Conservation (phyloP, 441 rosid species). For the Mallotus japonicus region DNA sequence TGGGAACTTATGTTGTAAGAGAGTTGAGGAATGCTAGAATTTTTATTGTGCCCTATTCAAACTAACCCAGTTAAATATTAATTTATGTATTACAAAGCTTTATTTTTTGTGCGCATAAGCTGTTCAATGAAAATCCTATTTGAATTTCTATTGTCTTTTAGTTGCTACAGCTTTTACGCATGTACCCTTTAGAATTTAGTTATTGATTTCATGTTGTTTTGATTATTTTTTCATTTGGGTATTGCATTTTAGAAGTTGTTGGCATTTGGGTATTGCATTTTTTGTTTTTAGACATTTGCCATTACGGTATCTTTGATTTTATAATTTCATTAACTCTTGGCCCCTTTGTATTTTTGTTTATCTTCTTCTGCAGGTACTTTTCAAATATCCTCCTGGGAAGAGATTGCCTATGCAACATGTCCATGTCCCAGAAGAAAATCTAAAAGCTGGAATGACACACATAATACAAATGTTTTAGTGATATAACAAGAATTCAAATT, state of each 20-base stretch:
- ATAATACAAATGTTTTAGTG: too few species aligned
- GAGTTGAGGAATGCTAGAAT: slow-evolving; percentile 2
- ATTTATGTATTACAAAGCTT: neutral
- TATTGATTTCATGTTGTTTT: neutral
- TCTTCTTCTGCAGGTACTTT: slow-evolving; percentile 57
- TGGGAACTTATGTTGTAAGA: slow-evolving; percentile 19
- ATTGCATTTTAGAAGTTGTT: neutral
- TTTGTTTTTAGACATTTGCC: neutral
- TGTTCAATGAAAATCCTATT: slow-evolving; percentile 13
- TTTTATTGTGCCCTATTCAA: neutral
- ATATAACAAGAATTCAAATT: too few species aligned
- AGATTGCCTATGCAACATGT: slow-evolving; percentile 51
- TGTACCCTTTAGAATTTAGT: neutral
- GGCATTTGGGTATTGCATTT: neutral
- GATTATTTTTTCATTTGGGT: neutral
- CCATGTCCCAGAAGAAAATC: too few species aligned
- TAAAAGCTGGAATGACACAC: too few species aligned
- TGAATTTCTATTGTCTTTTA: neutral
- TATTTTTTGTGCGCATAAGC: slow-evolving; percentile 5
- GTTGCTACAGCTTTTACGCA: neutral
- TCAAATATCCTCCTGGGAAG: slow-evolving; percentile 91
- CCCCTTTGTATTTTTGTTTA: neutral
- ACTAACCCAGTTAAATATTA: neutral
- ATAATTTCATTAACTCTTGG: neutral
- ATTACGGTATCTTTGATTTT: slow-evolving; percentile 5